These are phyloP conservation scores for Gossypium trilobum DNA, from an alignment of 441 rosid species.

Conservation along the genomic window DNA sequence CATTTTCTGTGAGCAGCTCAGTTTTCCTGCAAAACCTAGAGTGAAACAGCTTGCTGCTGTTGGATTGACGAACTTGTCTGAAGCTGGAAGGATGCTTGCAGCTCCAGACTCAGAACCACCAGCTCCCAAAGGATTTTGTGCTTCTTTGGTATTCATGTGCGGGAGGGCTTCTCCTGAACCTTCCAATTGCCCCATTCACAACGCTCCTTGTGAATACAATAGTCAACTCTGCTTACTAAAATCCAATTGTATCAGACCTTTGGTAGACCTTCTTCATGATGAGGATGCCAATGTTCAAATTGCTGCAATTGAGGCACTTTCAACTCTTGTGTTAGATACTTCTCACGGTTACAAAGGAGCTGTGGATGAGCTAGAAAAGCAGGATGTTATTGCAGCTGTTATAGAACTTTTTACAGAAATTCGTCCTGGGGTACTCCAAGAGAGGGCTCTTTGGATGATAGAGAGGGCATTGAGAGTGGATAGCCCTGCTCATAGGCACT, in stretches of 20 bases:
- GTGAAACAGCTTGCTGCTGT: conserved; percentile 28
- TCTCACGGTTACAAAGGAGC: conserved; percentile 22
- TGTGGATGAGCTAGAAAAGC: conserved; percentile 27
- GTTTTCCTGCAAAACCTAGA: conserved; percentile 23
- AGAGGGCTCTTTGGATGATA: conserved; percentile 31
- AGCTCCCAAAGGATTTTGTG: conserved; percentile 22
- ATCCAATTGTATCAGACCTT: conserved; percentile 29
- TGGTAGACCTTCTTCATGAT: conserved; percentile 23
- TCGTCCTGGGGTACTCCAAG: conserved; percentile 31
- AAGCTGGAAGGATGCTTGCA: conserved; percentile 23
- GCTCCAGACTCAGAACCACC: conserved; percentile 21
- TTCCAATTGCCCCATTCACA: conserved; percentile 29
- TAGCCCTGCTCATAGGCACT: conserved; percentile 23
- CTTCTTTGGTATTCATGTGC: conserved; percentile 22
- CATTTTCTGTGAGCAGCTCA: conserved; percentile 24
- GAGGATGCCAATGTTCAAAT: conserved; percentile 28
- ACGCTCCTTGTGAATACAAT: conserved; percentile 20
- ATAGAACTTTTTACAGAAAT: conserved; percentile 25
- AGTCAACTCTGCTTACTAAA: conserved; percentile 29
- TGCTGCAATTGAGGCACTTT: conserved; percentile 34
- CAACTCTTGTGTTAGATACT: conserved; percentile 24
- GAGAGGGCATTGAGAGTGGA: conserved; percentile 29
- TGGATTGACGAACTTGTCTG: conserved; percentile 33
- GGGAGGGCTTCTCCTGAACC: conserved; percentile 21
- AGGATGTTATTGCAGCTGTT: conserved; percentile 17